Evolutionary conservation across 345 rosid species (phyloP), one percentile per base, ranked within the genome.

Genomic region (Geranium brycei): DNA sequence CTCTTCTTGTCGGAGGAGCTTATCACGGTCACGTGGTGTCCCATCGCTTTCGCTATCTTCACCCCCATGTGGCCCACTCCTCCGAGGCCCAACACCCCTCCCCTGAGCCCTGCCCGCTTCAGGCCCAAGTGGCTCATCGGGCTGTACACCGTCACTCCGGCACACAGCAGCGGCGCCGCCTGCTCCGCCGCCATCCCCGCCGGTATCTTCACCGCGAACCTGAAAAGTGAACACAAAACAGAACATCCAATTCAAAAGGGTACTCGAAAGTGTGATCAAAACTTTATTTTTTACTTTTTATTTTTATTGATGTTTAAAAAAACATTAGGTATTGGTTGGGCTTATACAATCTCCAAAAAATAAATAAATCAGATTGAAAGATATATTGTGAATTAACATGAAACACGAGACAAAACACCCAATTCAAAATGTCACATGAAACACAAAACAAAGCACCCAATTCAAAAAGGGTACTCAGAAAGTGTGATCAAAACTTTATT

Each of bases 11-110:
- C 85, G 13, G 98, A 89, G 57, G 98, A 92, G 85, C 97, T 92
- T 12, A 92, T 87, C 63, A 92, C 97, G 0, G 95, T 92, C 7
- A 92, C 85, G 66, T 86, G 96, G 73, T 92, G 98, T 62, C 95
- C 97, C 93, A 86, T 84, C 65, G 96, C 95, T 73, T 92, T 92
- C 1, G 98, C 96, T 61, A 92, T 87, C 68, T 80, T 83, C 82
- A 92, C 96, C 28, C 97, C 98, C 95, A 92, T 87, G 80, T 92
- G 98, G 1, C 98, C 98, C 2, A 87, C 98, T 66, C 98, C 98
- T 66, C 98, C 97, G 58, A 92, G 82, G 61, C 98, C 98, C 69
- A 92, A 55, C n/a, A 92, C 82, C 3, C 87, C 96, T 70, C 98
- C 95, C 66, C 88, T 80, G n/a, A 87, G 67, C 12, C 96, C 95